Evolutionary conservation across 2,329 filamentous ascomycete species (phyloP), one percentile per base, ranked within the genome.

Genomic region (Orbilia brochopaga): DNA sequence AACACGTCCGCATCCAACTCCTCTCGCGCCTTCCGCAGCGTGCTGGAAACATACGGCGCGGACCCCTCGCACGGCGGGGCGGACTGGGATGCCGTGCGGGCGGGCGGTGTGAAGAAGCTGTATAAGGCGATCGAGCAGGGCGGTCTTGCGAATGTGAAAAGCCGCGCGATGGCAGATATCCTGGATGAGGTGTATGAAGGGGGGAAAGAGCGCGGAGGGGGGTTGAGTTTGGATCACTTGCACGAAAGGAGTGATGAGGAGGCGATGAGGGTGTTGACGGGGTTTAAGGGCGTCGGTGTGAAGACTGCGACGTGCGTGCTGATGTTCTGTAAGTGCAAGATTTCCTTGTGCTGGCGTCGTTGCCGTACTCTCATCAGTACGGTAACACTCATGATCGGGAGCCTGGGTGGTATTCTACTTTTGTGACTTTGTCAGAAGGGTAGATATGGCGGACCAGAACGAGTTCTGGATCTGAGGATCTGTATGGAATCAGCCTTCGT

Each of bases 171-270:
- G 76, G 91, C 92, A 78, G 79, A 80, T 15, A 91, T 91, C 37
- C 81, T 95, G 7, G 85, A 91, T 57, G 86, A 87, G 79, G 88
- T 92, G 0, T 86, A 89, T 76, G 81, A 86, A 50, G 87, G 91
- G 75, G 91, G 90, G 40, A 82, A 85, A 58, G 78, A 75, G 21
- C 48, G 50, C 5, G 66, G 63, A 19, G 64, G 58, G 13, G 66
- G 73, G 10, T 54, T 77, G 24, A 82, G 81, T 15, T 79, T 85
- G 1, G 82, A 85, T 63, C 82, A 84, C 74, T 77, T 85, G 11
- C 82, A 83, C 53, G 78, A 74, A 4, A 77, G 78, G 8, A 76
- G 76, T 1, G 79, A 83, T 74, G 81, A 81, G 6, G 83, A 82
- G 6, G 83, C 81, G 46, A 84, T 85, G 82, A 76, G 77, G 46